Evolutionary conservation across 2,329 filamentous ascomycete genomes (phyloP), one percentile per base, ranked within the genome.

Genomic region (Cryphonectria naterciae): DNA sequence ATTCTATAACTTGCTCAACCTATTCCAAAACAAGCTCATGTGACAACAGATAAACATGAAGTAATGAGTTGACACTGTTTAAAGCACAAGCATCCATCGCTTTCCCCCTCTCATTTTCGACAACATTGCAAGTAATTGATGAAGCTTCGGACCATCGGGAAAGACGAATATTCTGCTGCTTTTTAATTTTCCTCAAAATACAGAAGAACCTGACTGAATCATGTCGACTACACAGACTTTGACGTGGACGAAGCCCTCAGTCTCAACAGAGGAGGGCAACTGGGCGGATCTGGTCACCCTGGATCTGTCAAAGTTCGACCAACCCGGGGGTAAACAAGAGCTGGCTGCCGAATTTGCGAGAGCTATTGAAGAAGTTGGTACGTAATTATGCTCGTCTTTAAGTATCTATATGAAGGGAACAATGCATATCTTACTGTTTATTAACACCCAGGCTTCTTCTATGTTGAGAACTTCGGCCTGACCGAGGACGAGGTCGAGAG

Each of bases 391-490:
- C 28, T 37, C 6, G 11, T 2, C 15, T 43, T 10, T 17, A 4
- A 19, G 15, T 15, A n/a, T 13, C 2, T 6, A 25, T 13, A 13
- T 15, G 3, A 28, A 25, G 2, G 4, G 43, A 17, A 15, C 2
- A 41, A 25, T 41, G 6, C 22, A n/a, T 39, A 15, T 28, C n/a
- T 43, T 28, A 11, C 37, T 28, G 22, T 28, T 1, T 64, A 15
- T 35, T 3, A 19, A 11, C 28, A 19, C 11, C 3, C 35, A 69
- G 74, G 81, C 6, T 85, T 88, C 80, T 89, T 88, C 77, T 88
- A 88, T 72, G 84, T 89, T 25, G 87, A 85, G 69, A 88, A 89
- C 78, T 88, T 85, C 74, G 85, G 85, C 72, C 83, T 89, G 41
- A 80, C 79, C 11, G 85, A 88, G 74, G 86, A 88, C 67, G 82